Base-by-base conservation (phyloP, 1,284 basidiomycete species). In the Takashimella tepidaria region DNA sequence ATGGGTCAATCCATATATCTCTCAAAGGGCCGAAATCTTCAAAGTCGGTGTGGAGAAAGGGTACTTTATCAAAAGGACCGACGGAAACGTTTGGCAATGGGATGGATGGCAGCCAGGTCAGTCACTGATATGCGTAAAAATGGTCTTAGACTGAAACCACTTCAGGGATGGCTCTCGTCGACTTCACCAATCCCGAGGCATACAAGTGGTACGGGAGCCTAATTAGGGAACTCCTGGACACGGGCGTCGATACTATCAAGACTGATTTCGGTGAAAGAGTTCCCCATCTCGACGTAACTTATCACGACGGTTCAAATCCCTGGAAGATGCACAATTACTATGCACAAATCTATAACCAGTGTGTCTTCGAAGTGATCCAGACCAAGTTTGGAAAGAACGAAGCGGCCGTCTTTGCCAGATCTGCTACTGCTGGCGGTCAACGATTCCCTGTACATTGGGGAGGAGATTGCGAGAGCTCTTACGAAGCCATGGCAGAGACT, bases 11-110 rank as follows among this genome's bases (percentile, higher is more conserved):
- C 63, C 67, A 6, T 72, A 67, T 55, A 64, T 72, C 54, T 52
- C 83, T 6, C 85, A 87, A 65, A 74, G 83, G 31, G 85, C 84
- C 2, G 82, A 81, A 3, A 82, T 87, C 42, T 88, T 87, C 74
- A 77, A 83, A 53, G 85, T 87, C 64, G 85, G 83, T 4, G 79
- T 82, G 1, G 76, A 83, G 55, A 81, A 80, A 13, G 84, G 82
- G 0, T 87, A 83, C 67, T 82, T 87, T 57, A 83, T 88, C 70
- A 84, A 86, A 66, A 77, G 85, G 37, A 83, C 68, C 45, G 82
- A 87, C 65, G 85, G 84, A 25, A 81, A 80, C 11, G 81, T 84
- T 20, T 88, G 85, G 85, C 86, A 88, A 82, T 85, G 70, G 72
- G 60, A 53, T 47, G 48, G 50, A 49, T 57, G 52, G 57, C 51